A percentile compares a stretch with the other conserved stretches of the same genome.
phyloP scores from a whole-genome alignment of 2,329 filamentous ascomycete genomes.

The Ophiocordyceps sinensis region DNA sequence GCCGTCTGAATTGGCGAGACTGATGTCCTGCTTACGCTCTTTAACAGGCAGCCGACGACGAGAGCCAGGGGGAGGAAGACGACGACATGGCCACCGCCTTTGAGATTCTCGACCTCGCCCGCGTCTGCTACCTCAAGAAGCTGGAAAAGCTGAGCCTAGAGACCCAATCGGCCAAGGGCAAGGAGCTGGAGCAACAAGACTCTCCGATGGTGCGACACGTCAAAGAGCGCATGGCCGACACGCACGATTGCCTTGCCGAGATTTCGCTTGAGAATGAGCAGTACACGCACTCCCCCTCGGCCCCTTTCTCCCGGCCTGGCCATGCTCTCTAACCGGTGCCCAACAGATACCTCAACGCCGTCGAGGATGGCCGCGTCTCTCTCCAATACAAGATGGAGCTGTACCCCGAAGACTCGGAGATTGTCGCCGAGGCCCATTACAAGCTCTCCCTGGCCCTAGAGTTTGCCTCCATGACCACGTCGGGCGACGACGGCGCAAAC shows the following conservation, averaged over 20 bases:
- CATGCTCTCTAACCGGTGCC: neutral
- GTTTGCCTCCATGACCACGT: conserved; percentile 66
- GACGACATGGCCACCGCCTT: conserved; percentile 70
- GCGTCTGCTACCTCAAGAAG: conserved; percentile 45
- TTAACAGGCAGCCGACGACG: conserved; percentile 17
- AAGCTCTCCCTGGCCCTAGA: conserved; percentile 92
- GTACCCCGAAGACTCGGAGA: conserved; percentile 65
- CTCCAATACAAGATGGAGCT: conserved; percentile 67
- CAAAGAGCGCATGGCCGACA: conserved; percentile 81
- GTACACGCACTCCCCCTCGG: conserved; percentile 17
- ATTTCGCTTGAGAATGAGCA: conserved; percentile 95
- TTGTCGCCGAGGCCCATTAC: conserved; percentile 89
- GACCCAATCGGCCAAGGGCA: conserved; percentile 25
- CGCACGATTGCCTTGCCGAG: conserved; percentile 84
- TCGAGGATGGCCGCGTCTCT: conserved; percentile 65
- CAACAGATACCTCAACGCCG: conserved; percentile 63
- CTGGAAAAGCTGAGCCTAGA: conserved; percentile 24
- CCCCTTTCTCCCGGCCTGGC: neutral
- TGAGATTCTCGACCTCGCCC: conserved; percentile 70
- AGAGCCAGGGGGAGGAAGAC: conserved; percentile 41
- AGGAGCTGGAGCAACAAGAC: conserved; percentile 25
- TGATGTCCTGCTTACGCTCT: conserved; percentile 1
- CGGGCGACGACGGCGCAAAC: conserved; percentile 31
- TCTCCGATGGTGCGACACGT: conserved; percentile 38
- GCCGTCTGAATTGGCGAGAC: conserved; percentile 2